These are phyloP conservation scores for Grosmannia clavigera DNA, from an alignment of 2,329 filamentous ascomycete genomes.

Conservation along the genomic window DNA sequence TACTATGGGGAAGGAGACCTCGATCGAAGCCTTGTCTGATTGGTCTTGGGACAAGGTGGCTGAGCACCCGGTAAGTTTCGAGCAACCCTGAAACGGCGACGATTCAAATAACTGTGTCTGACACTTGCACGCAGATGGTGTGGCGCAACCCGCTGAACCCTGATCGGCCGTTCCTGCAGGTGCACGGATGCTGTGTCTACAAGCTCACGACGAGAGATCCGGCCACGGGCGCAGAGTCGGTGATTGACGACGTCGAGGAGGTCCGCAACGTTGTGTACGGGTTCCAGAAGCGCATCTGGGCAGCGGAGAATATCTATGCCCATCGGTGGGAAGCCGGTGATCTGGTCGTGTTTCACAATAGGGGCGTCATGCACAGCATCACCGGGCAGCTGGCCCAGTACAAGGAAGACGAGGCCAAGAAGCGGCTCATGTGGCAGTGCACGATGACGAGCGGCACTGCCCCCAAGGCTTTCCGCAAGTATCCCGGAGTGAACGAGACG, in stretches of 20 bases:
- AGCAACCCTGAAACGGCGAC: background rate
- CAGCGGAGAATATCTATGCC: conserved; percentile 54
- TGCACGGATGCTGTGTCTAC: conserved; percentile 10
- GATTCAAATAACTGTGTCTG: background rate
- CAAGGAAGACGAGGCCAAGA: conserved; percentile 42
- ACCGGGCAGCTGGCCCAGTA: conserved; percentile 53
- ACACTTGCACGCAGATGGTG: conserved; percentile 41
- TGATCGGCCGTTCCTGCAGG: conserved; percentile 8
- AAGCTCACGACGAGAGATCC: conserved; percentile 7
- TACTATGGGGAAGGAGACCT: conserved; percentile 4
- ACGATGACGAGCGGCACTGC: conserved; percentile 36
- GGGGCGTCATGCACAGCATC: conserved; percentile 61
- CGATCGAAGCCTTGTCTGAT: background rate
- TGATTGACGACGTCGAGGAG: conserved; percentile 12
- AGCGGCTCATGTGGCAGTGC: conserved; percentile 64
- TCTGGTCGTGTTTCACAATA: conserved; percentile 67
- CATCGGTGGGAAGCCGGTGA: conserved; percentile 70
- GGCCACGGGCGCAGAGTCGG: background rate
- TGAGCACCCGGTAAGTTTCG: conserved; percentile 21
- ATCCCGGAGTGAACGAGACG: conserved; percentile 9
- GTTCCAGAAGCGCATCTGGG: conserved; percentile 15
- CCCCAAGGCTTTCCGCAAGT: conserved; percentile 8
- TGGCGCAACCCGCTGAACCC: conserved; percentile 58
- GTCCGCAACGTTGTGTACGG: conserved; percentile 5
- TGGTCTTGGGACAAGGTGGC: conserved; percentile 11